These are phyloP conservation scores for Komagataella kurtzmanii DNA, from an alignment of 805 yeast genomes.

Conservation along the genomic window DNA sequence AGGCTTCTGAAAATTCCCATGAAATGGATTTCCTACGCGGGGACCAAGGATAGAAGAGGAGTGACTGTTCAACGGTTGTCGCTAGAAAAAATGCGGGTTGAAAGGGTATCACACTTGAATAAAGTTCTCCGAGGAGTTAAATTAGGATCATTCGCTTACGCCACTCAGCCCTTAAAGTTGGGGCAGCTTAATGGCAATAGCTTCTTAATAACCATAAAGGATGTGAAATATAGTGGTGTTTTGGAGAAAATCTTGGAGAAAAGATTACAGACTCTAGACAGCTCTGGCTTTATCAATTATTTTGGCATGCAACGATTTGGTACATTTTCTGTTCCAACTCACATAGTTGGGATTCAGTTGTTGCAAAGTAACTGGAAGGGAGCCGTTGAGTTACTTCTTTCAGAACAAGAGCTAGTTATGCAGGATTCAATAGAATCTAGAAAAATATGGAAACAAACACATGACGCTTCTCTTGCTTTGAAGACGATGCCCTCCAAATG, in stretches of 20 bases:
- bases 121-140: slow-evolving; percentile 63
- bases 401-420: slow-evolving; percentile 74
- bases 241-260: slow-evolving; percentile 23
- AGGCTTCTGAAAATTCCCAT: slow-evolving; percentile 66
- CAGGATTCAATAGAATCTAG: slow-evolving; percentile 82
- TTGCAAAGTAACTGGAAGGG: slow-evolving; percentile 64
- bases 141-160: slow-evolving; percentile 68
- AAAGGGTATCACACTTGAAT: slow-evolving; percentile 66
- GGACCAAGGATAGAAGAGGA: slow-evolving; percentile 95
- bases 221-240: slow-evolving; percentile 30
- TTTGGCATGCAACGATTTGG: slow-evolving; percentile 99
- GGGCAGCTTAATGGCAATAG: slow-evolving; percentile 89
- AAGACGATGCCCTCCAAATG: slow-evolving; percentile 78
- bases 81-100: slow-evolving; percentile 54
- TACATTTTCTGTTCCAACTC: slow-evolving; percentile 87
- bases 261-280: slow-evolving; percentile 43
- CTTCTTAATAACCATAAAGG: slow-evolving; percentile 73
- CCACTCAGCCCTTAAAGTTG: slow-evolving; percentile 44
- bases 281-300: slow-evolving; percentile 80
- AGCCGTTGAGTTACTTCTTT: slow-evolving; percentile 66
- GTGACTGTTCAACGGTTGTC: slow-evolving; percentile 81
- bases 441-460: slow-evolving; percentile 63
- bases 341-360: slow-evolving; percentile 63
- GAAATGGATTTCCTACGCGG: slow-evolving; percentile 67
- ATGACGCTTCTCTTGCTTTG: slow-evolving; percentile 51